These are phyloP conservation scores for Penicillium sp. DNA, from an alignment of 2,329 filamentous ascomycete species.

Conservation along the genomic window DNA sequence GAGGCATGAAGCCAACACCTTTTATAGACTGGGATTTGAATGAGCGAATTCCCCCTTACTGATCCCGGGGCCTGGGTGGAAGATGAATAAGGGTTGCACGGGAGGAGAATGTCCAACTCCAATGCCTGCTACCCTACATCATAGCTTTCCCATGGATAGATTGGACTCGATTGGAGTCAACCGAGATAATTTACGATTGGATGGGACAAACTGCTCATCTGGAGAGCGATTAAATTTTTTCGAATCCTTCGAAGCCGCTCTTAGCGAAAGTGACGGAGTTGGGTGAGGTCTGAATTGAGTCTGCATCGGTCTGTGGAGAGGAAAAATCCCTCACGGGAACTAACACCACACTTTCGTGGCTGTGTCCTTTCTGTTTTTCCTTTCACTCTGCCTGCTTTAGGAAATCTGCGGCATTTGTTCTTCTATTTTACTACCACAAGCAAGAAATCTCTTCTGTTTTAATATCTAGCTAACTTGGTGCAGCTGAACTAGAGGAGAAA, in stretches of 20 bases:
- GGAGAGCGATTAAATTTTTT: neutral
- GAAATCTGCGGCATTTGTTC: constrained; percentile 15
- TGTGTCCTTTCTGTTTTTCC: neutral
- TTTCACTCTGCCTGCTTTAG: neutral
- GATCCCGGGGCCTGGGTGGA: neutral
- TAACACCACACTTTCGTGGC: constrained; percentile 7
- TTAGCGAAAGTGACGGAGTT: neutral
- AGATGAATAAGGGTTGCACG: neutral
- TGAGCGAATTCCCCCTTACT: neutral
- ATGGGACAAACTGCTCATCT: constrained; percentile 17
- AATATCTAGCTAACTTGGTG: neutral
- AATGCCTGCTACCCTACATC: neutral
- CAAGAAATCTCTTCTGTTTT: neutral
- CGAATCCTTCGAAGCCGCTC: neutral
- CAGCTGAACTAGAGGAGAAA: neutral
- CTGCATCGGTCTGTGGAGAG: constrained; percentile 11
- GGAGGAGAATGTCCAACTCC: neutral
- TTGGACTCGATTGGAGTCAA: neutral
- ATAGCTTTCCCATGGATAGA: neutral
- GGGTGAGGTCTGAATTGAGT: constrained; percentile 4
- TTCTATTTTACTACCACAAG: neutral
- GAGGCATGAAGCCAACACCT: neutral
- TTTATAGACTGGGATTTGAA: neutral
- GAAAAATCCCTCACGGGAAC: constrained; percentile 22
- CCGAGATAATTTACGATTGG: constrained; percentile 14